Base-by-base conservation (phyloP, 768 basidiomycete species). In the Xerocomus potaroensis region DNA sequence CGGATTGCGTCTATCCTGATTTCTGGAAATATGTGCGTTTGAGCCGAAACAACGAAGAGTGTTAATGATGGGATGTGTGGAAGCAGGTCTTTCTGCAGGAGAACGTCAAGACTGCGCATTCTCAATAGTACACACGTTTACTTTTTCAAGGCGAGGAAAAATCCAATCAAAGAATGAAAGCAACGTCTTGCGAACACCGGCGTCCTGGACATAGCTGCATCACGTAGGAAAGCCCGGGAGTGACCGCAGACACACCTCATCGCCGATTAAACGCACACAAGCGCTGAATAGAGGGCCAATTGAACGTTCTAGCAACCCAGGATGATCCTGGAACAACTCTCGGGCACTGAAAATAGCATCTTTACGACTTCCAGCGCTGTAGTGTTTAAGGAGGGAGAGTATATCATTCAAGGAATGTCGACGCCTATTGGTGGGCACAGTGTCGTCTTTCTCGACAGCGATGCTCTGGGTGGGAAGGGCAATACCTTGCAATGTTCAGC, bases 1-100 rank as follows among this genome's bases (percentile, higher is more conserved):
- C 84, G 81, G 44, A 95, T 74, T 3, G 91, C 90, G 60, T 97
- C 94, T 31, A 97, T 77, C 14, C 92, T 79, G 49, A 97, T 91
- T 64, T 95, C 91, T 18, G 93, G 93, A 64, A 93, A 96, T 38
- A 98, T 95, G 57, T 94, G 88, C 0, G 91, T 93, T 63, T 94
- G 86, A 0, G 91, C 91, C 9, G 93, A 95, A 6, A 89, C 84
- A 0, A 83, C 81, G 62, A 93, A 95, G 14, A 98, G 78, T 19
- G 97, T 72, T 5, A 97, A 71, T 0, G 83, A 58, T 1, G 88
- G 72, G 0, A 85, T 73, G 59, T 96, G 90, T 5, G 94, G 92
- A 1, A 70, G 49, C 1, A 97, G 66, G 41, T 80, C 74, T 32
- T 83, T 75, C 91, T 94, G 55, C 32, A 34, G 24, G 41, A 30